These are phyloP conservation scores for Trichoderma orchidacearum DNA, from an alignment of 495 filamentous ascomycete genomes.

Conservation along the genomic window DNA sequence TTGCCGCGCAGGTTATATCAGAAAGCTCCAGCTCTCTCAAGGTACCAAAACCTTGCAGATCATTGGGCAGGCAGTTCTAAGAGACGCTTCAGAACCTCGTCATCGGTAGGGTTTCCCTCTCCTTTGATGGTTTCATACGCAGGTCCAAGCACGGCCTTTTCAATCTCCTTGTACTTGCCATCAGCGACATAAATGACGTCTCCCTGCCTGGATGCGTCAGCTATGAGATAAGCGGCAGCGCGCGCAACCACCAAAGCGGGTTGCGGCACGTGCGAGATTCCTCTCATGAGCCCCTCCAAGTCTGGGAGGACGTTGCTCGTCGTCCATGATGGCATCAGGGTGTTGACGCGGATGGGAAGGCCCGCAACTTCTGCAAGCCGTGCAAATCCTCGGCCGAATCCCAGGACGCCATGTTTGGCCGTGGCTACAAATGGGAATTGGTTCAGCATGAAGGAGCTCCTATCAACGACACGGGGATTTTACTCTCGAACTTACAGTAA, in stretches of 20 bases:
- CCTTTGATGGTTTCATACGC: slow-evolving; percentile 6
- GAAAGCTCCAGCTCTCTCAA: not conserved
- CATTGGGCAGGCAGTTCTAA: not conserved
- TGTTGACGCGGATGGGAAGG: slow-evolving; percentile 21
- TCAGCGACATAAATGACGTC: slow-evolving; percentile 26
- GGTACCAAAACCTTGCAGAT: not conserved
- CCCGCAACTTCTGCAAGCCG: slow-evolving; percentile 3
- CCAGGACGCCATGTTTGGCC: slow-evolving; percentile 20
- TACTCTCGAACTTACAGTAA: slow-evolving; percentile 12
- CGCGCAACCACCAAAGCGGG: slow-evolving; percentile 20
- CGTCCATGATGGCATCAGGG: slow-evolving; percentile 30
- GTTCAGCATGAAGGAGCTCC: not conserved
- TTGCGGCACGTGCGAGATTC: slow-evolving; percentile 13
- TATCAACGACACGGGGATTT: not conserved
- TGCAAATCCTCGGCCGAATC: slow-evolving; percentile 18
- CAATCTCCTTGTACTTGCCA: slow-evolving; percentile 24
- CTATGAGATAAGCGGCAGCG: slow-evolving; percentile 22
- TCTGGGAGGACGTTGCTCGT: slow-evolving; percentile 17
- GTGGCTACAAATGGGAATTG: slow-evolving; percentile 5
- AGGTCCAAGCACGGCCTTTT: slow-evolving; percentile 13
- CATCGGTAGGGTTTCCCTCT: not conserved
- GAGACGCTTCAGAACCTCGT: not conserved
- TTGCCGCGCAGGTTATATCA: not conserved
- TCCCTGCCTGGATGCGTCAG: slow-evolving; percentile 18
- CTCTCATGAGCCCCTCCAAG: slow-evolving; percentile 10